Percentiles rank a stretch among this genome's conserved stretches.
These are phyloP conservation scores for Lactarius akahatsu DNA, from an alignment of 768 basidiomycete genomes.

Conservation along the genomic window DNA sequence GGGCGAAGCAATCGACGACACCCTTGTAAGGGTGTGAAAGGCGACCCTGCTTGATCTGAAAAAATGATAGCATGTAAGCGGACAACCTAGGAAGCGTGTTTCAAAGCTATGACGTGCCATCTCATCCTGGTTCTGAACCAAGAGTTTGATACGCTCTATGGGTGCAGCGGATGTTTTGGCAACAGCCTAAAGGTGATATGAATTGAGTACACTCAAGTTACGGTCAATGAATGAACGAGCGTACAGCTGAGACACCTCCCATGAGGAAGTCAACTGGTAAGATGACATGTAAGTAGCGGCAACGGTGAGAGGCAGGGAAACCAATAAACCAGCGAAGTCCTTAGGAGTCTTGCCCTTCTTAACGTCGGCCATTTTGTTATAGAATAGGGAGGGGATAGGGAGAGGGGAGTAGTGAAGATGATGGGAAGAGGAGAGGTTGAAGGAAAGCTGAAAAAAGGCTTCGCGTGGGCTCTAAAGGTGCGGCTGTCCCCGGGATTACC, in stretches of 20 bases:
- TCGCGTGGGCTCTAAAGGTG: conserved; percentile 37
- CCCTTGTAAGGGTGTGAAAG: conserved; percentile 96
- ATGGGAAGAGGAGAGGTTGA: conserved; percentile 42
- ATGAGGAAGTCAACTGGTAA: conserved; percentile 85
- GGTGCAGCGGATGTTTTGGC: conserved; percentile 99
- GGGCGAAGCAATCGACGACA: conserved; percentile 83
- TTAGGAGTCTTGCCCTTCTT: conserved; percentile 87
- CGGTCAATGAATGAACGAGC: conserved; percentile 34
- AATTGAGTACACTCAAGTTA: background rate
- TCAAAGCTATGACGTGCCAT: conserved; percentile 62
- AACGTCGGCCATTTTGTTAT: conserved; percentile 71
- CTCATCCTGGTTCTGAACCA: conserved; percentile 99
- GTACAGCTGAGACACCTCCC: conserved; percentile 91
- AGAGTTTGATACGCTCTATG: conserved; percentile 99
- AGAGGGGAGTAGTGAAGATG: conserved; percentile 56
- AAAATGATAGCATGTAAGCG: background rate
- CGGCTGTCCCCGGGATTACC: conserved; percentile 37
- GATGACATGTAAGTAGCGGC: conserved; percentile 38
- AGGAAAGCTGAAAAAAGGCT: conserved; percentile 47
- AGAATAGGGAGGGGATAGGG: conserved; percentile 41
- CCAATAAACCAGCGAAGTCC: conserved; percentile 78
- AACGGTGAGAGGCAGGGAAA: conserved; percentile 16
- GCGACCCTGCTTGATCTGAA: conserved; percentile 98
- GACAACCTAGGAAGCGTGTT: background rate
- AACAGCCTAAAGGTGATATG: conserved; percentile 65